Base-by-base conservation (phyloP, 805 yeast species). In the Grigorovia yakushimaensis region DNA sequence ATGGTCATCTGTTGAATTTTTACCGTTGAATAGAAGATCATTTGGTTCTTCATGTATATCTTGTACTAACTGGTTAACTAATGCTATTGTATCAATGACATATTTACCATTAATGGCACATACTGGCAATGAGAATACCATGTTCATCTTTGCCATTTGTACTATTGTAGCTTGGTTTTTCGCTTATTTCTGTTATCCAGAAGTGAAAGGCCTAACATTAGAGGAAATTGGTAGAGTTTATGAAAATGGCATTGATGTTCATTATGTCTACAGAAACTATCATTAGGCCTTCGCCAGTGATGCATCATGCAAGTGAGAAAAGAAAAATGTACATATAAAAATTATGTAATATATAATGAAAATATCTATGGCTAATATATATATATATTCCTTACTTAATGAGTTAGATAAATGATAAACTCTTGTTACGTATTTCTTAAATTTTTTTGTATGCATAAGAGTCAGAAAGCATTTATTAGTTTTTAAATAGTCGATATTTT, bases 1-100 rank as follows among this genome's bases (percentile, higher is more conserved):
- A 0, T 72, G 76, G 76, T 62, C 60, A 23, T 65, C 71, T 15
- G 74, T 71, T 1, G 76, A 72, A 48, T 68, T 72, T 49, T 53
- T 73, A 30, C 76, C 76, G 0, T 47, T 68, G 37, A 70, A 69
- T 47, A 61, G 67, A 21, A 58, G 76, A 47, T 64, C 74, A 2
- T 61, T 68, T 40, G 77, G 75, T 2, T 65, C 72, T 15, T 66
- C 73, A 6, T 49, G 69, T 39, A 71, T 73, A 11, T 58, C 73
- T 10, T 69, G 72, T 43, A 62, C 69, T 4, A 71, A 71, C 39
- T 72, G 77, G 76, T 43, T 64, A 0, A 60, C 71, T 2, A 72
- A 72, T 47, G 50, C 65, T 17, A 15, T 68, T 4, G 62, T 72
- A 2, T 68, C 74, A 0, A 48, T 63, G 30, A 55, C 68, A 0